phyloP scores from a whole-genome alignment of 495 filamentous ascomycete species.

The Xylaria sp. region DNA sequence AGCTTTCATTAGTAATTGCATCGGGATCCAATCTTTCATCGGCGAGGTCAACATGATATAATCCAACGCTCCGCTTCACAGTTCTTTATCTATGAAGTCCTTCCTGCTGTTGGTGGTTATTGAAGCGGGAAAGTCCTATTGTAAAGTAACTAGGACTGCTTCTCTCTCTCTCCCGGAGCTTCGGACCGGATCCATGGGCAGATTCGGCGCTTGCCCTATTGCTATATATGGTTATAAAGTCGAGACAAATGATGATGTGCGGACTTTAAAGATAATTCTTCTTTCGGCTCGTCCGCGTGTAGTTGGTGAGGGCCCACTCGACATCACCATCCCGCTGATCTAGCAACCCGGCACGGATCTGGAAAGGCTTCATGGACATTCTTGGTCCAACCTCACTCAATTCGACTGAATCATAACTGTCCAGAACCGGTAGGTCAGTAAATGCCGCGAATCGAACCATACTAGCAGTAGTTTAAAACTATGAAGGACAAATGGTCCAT shows the following conservation, averaged over 20 bases:
- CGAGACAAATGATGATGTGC: not conserved
- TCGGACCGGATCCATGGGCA: slow-evolving; percentile 27
- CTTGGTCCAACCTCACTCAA: slow-evolving; percentile 93
- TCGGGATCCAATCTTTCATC: not conserved
- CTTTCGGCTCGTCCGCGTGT: slow-evolving; percentile 89
- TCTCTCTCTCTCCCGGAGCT: slow-evolving; percentile 31
- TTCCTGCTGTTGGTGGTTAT: slow-evolving; percentile 24
- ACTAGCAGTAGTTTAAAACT: not conserved
- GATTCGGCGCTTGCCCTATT: slow-evolving; percentile 27
- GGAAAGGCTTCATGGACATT: slow-evolving; percentile 96
- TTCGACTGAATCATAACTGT: slow-evolving; percentile 79
- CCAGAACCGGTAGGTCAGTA: not conserved
- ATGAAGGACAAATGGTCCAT: slow-evolving; percentile 62
- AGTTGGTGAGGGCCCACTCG: slow-evolving; percentile 94
- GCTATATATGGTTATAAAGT: slow-evolving; percentile 28
- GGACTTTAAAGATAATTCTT: slow-evolving; percentile 84
- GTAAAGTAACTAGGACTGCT: slow-evolving; percentile 26
- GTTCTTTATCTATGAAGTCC: slow-evolving; percentile 23
- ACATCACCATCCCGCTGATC: slow-evolving; percentile 97
- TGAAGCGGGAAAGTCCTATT: slow-evolving; percentile 16
- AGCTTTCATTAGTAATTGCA: not conserved
- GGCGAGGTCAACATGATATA: not conserved
- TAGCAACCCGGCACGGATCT: slow-evolving; percentile 89
- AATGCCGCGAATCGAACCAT: not conserved
- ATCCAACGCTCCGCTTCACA: slow-evolving; percentile 7